Base-by-base conservation (phyloP, 345 rosid species). In the Salix viminalis region DNA sequence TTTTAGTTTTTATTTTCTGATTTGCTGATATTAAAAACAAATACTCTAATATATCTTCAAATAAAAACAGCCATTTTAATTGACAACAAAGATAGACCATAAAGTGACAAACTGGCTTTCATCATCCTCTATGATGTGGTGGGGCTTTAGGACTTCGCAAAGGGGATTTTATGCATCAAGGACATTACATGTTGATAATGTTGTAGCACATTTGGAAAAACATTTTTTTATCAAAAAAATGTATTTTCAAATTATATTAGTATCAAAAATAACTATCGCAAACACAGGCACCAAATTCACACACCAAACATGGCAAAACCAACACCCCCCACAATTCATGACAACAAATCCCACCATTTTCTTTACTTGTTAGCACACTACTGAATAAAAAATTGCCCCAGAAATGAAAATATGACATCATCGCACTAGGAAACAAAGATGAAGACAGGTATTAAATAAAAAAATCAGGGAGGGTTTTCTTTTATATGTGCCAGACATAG, bases 401-500 rank as follows among this genome's bases (percentile, higher is more conserved):
- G 24, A 34, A 56, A 3, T 10, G 3, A 7, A 44, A 28, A 18
- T 8, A 16, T 15, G 50, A 6, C 73, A 52, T 44, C 34, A 48
- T 39, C 37, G 21, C 34, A 5, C 39, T n/a, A 14, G 34, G 1
- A 34, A 16, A 19, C n/a, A 23, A 58, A 9, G 32, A 67, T 13
- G 44, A 5, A 19, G 28, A 48, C 60, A 44, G 16, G 21, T 39
- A 3, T 64, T 34, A n/a, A 65, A 56, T 24, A 11, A 58, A 75
- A 74, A 79, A 86, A 73, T 56, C 42, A n/a, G 65, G 10, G 75
- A 66, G 77, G 85, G 77, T 32, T 62, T 26, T 23, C 64, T 69
- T 37, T 83, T 78, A 72, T 65, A 79, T 76, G 79, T 80, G 75
- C 77, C 79, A 70, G 69, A 73, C 80, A 78, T 28, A 71, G 12